Evolutionary conservation across 257 asterid species (phyloP).

Genomic region (Ballota nigra): DNA sequence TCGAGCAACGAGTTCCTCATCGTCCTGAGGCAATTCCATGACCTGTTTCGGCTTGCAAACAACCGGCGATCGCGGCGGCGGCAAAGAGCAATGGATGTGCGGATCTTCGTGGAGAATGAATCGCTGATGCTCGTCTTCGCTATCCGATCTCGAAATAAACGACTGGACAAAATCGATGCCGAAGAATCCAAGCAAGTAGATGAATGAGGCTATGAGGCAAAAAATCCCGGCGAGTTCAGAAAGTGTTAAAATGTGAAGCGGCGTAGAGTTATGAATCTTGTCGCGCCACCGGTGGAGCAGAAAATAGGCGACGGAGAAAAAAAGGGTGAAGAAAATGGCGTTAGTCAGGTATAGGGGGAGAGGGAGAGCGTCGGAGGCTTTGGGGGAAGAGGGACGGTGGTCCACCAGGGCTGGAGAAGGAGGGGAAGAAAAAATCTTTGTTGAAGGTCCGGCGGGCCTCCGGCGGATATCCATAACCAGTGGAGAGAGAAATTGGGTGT

Average conservation of each 20-base stretch:
- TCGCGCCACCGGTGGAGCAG: constrained; percentile 91
- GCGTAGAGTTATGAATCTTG: constrained; percentile 78
- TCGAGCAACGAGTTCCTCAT: constrained; percentile 54
- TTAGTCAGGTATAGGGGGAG: constrained; percentile 90
- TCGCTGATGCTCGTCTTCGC: constrained; percentile 44
- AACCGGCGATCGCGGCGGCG: constrained; percentile 32
- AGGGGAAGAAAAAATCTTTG: constrained; percentile 10
- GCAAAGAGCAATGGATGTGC: constrained; percentile 29
- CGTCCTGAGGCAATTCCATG: constrained; percentile 47
- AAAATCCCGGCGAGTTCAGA: constrained; percentile 73
- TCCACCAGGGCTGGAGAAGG: constrained; percentile 24
- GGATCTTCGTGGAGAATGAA: constrained; percentile 46
- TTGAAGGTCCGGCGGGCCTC: constrained; percentile 46
- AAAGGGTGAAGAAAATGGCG: constrained; percentile 80
- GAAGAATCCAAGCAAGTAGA: constrained; percentile 76
- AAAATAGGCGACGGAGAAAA: constrained; percentile 81
- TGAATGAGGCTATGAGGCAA: constrained; percentile 72
- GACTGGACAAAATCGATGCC: constrained; percentile 93
- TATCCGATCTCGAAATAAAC: constrained; percentile 53
- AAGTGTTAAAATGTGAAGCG: constrained; percentile 76
- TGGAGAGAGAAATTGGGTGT: constrained; percentile 10
- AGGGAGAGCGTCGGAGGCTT: constrained; percentile 91
- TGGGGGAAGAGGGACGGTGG: constrained; percentile 41
- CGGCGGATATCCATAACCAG: constrained; percentile 68
- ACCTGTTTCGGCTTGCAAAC: constrained; percentile 7